Percentiles rank a stretch among this genome's conserved stretches.
These are phyloP conservation scores for Xerocomellus amylosporus DNA, from an alignment of 768 basidiomycete genomes.

Conservation along the genomic window DNA sequence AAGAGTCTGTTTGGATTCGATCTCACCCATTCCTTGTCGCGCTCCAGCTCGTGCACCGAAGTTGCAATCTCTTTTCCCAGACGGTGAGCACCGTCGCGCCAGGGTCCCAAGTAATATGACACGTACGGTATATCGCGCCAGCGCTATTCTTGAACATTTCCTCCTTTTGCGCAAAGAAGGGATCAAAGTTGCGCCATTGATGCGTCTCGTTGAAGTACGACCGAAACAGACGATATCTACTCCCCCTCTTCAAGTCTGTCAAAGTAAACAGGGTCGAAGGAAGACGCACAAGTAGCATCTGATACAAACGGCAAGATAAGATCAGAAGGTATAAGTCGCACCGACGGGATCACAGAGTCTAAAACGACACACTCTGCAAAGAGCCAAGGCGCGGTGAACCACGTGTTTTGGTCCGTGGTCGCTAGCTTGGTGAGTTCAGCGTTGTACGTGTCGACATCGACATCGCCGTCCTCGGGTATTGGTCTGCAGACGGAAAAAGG, in stretches of 20 bases:
- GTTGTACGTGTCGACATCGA: constrained; percentile 75
- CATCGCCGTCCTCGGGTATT: constrained; percentile 73
- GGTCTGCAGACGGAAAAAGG: constrained; percentile 38
- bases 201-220: constrained; percentile 64
- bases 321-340: neutral
- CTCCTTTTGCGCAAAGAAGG: constrained; percentile 77
- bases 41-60: constrained; percentile 64
- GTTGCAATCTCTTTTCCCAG: constrained; percentile 60
- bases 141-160: constrained; percentile 79
- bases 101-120: neutral
- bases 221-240: constrained; percentile 80
- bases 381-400: constrained; percentile 96
- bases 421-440: constrained; percentile 55
- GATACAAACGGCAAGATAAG: neutral
- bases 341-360: neutral
- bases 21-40: constrained; percentile 42
- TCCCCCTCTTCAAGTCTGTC: neutral
- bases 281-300: constrained; percentile 71
- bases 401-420: constrained; percentile 55
- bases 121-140: constrained; percentile 73
- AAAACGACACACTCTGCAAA: constrained; percentile 74
- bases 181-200: constrained; percentile 77
- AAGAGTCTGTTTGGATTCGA: constrained; percentile 53
- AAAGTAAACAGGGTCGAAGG: neutral
- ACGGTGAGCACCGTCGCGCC: neutral